These are phyloP conservation scores for Aspergillus kassunensis DNA, from an alignment of 495 filamentous ascomycete species.

Conservation along the genomic window DNA sequence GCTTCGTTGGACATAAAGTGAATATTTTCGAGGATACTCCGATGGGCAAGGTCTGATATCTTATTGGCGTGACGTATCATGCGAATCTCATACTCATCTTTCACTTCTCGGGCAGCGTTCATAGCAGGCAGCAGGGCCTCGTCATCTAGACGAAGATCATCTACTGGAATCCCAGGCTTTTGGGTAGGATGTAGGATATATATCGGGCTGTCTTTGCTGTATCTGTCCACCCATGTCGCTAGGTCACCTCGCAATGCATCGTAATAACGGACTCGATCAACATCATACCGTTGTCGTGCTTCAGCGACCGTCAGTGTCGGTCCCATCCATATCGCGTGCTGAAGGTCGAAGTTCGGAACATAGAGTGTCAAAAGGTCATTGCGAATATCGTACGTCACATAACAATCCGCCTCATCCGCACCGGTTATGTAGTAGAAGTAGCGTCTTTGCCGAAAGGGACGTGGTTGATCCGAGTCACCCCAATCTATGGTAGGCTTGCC, in stretches of 20 bases:
- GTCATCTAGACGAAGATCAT: conserved; percentile 43
- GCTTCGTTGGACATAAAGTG: conserved; percentile 65
- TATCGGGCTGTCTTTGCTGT: conserved; percentile 35
- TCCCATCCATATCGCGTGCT: conserved; percentile 91
- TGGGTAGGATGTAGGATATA: conserved; percentile 39
- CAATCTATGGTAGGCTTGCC: conserved; percentile 66
- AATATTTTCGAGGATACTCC: conserved; percentile 58
- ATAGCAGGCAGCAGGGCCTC: conserved; percentile 59
- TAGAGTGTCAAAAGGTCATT: conserved; percentile 74
- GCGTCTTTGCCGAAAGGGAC: conserved; percentile 79
- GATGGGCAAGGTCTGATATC: conserved; percentile 72
- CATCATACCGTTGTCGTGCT: conserved; percentile 67
- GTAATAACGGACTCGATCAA: conserved; percentile 68
- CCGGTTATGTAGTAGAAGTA: conserved; percentile 94
- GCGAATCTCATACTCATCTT: conserved; percentile 73
- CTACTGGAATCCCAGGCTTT: conserved; percentile 44
- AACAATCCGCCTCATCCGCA: conserved; percentile 74
- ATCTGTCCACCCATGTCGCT: conserved; percentile 55
- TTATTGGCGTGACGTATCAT: conserved; percentile 75
- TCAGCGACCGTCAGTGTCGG: conserved; percentile 73
- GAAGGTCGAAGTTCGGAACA: conserved; percentile 86
- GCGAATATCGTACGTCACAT: conserved; percentile 76
- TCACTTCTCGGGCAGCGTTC: conserved; percentile 68
- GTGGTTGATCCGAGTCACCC: conserved; percentile 76
- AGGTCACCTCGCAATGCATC: conserved; percentile 61